Evolutionary conservation across 2,329 filamentous ascomycete species (phyloP).

Genomic region (Aspergillus fumigatus): DNA sequence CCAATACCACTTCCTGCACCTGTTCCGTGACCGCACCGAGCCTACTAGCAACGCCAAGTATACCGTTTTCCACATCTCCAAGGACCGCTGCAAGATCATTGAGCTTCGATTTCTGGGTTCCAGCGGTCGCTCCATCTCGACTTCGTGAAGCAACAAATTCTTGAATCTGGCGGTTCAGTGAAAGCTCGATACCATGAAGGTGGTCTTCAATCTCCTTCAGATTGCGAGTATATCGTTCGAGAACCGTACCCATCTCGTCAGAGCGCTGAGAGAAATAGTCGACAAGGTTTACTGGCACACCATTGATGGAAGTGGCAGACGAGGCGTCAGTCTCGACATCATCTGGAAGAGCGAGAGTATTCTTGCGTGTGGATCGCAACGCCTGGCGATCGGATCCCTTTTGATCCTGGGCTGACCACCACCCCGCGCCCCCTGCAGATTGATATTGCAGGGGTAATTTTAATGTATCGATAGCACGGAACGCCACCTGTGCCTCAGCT

Average conservation of each 20-base stretch:
- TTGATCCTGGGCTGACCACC: conserved; percentile 39
- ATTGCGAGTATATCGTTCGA: conserved; percentile 55
- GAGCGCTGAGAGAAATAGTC: conserved; percentile 60
- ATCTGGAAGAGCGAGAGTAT: conserved; percentile 46
- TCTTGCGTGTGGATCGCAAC: conserved; percentile 37
- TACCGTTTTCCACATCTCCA: conserved; percentile 61
- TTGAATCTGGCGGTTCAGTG: conserved; percentile 57
- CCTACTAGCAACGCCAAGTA: conserved; percentile 58
- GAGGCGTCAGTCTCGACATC: conserved; percentile 38
- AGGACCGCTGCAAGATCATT: conserved; percentile 54
- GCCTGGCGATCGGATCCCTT: conserved; percentile 36
- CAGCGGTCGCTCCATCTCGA: conserved; percentile 36
- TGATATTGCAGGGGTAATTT: conserved; percentile 64
- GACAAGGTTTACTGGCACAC: conserved; percentile 57
- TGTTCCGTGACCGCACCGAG: conserved; percentile 58
- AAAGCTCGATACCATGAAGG: conserved; percentile 59
- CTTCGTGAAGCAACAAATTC: conserved; percentile 45
- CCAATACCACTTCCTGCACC: conserved; percentile 53
- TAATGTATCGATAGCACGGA: conserved; percentile 70
- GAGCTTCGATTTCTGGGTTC: conserved; percentile 42
- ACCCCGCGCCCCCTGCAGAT: conserved; percentile 39
- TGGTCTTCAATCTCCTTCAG: conserved; percentile 63
- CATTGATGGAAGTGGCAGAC: conserved; percentile 42
- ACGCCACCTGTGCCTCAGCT: conserved; percentile 65
- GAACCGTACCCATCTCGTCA: conserved; percentile 57